Conservation (phyloP, 257 asterid species). For the Galeopsis tetrahit region DNA sequence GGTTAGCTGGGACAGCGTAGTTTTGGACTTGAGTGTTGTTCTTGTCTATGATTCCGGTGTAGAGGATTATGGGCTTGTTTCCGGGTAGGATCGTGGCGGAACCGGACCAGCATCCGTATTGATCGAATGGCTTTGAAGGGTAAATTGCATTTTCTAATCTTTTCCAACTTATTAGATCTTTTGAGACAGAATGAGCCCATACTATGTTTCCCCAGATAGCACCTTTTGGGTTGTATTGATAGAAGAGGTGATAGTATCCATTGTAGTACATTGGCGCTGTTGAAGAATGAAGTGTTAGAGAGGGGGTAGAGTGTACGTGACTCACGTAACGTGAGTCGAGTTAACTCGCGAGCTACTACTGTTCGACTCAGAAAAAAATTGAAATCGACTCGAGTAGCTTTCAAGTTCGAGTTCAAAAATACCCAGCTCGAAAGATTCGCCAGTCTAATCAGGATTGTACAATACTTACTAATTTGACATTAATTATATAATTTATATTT, state of each 20-base stretch:
- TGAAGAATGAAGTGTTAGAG: background rate
- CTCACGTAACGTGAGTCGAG: no score
- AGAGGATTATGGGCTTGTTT: constrained; percentile 66
- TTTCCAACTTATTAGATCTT: constrained; percentile 67
- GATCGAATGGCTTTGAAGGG: constrained; percentile 68
- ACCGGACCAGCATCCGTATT: constrained; percentile 85
- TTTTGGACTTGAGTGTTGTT: constrained; percentile 71
- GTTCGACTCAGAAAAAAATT: no score
- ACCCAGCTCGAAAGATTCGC: no score
- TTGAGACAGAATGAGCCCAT: constrained; percentile 85
- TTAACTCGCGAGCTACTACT: no score
- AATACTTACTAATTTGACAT: no score
- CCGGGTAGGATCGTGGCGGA: constrained; percentile 76
- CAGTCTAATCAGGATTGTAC: no score
- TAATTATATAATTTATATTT: no score
- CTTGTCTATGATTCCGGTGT: constrained; percentile 68
- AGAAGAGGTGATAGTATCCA: constrained; percentile 72
- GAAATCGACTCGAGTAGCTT: no score
- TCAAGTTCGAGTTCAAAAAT: no score
- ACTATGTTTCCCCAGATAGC: constrained; percentile 79
- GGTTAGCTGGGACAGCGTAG: constrained; percentile 70
- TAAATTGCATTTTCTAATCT: constrained; percentile 50
- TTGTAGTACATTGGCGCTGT: constrained; percentile 78
- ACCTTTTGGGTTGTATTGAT: no score
- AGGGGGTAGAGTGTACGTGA: no score